Evolutionary conservation across 768 basidiomycete genomes (phyloP), one percentile per base, ranked within the genome.

Genomic region (Gymnopilus junonius): DNA sequence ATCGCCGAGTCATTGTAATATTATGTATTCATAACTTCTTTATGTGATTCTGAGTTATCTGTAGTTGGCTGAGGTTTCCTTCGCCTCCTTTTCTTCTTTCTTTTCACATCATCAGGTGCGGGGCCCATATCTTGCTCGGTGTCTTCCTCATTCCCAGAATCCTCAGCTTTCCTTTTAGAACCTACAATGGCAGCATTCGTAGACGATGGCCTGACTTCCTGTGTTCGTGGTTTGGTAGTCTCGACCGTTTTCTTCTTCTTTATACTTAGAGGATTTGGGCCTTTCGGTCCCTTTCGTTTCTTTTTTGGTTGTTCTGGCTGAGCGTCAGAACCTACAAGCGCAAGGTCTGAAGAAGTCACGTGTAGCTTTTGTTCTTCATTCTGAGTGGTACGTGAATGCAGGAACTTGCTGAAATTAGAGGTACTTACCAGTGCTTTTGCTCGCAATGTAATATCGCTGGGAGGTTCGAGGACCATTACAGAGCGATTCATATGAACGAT

Each of bases 391-490:
- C n/a, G 62, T 43, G 1, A 43, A 14, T 23, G 17, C 39, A 43
- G 2, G 8, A 4, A 20, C n/a, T 20, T 43, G 14, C 21, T 25
- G 43, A 27, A n/a, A 5, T 35, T 35, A 48, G 57, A 48, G 43
- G 75, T 82, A 60, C 76, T 29, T 68, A 87, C 92, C 70, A 74
- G 69, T 55, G 82, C 81, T 75, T 98, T 98, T 45, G 82, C 82
- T 56, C 80, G 72, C 11, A 94, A 71, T 1, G 95, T 99, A 2
- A 82, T 81, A 59, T 92, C 87, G 65, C 91, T 93, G 0, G 94
- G 93, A 7, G 94, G 94, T 74, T 97, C 95, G 25, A 99, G 83
- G 20, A 99, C 87, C 85, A 97, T 89, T 11, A 99, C 97, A 1
- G 93, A 88, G 32, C 93, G 91, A 70, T 94, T 96, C 63, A 97